These are phyloP conservation scores for Beauveria sp. DNA, from an alignment of 2,329 filamentous ascomycete genomes.

Conservation along the genomic window DNA sequence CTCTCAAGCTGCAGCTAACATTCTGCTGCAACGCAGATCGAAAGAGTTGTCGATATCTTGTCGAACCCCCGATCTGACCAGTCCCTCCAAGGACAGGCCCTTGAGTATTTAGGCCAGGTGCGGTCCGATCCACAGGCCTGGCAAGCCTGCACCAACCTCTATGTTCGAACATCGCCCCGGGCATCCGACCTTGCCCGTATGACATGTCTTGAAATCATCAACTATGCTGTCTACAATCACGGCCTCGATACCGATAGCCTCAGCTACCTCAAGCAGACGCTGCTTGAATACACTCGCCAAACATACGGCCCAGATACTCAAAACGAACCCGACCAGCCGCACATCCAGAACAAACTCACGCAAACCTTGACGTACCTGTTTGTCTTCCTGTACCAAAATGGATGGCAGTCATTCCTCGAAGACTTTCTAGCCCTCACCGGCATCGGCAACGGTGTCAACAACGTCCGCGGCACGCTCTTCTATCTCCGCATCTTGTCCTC, in stretches of 20 bases:
- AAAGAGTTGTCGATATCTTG: conserved; percentile 92
- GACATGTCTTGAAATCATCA: conserved; percentile 86
- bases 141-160: conserved; percentile 82
- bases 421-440: conserved; percentile 76
- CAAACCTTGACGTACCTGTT: conserved; percentile 95
- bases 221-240: conserved; percentile 80
- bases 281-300: conserved; percentile 73
- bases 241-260: conserved; percentile 67
- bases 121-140: conserved; percentile 77
- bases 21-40: conserved; percentile 52
- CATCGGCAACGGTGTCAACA: conserved; percentile 56
- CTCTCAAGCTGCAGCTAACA: conserved; percentile 12
- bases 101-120: conserved; percentile 71
- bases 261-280: conserved; percentile 66
- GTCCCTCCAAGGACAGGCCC: conserved; percentile 71
- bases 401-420: conserved; percentile 86
- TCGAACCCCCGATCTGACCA: conserved; percentile 73
- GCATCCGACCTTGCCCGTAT: conserved; percentile 79
- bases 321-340: conserved; percentile 58
- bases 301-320: conserved; percentile 58
- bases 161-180: conserved; percentile 63
- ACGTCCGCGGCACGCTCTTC: conserved; percentile 68
- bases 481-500: conserved; percentile 84
- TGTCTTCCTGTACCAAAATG: conserved; percentile 72
- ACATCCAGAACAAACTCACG: conserved; percentile 92